Conservation (phyloP, 371 early-diverging fungal genomes). For the Rhizopus delemar region DNA sequence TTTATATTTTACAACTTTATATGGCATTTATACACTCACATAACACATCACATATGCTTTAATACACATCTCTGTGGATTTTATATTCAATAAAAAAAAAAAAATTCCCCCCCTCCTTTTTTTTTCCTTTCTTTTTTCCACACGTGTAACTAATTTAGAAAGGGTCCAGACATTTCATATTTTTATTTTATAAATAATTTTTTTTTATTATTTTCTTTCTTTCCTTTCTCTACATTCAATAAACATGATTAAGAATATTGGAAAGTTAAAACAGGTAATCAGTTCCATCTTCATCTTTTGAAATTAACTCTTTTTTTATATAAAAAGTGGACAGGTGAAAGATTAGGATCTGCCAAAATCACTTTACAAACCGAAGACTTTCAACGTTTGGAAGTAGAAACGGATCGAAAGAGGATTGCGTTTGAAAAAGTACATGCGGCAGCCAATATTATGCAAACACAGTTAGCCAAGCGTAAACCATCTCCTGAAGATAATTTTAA, state of each 20-base stretch:
- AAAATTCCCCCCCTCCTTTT: no score
- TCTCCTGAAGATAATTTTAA: slow-evolving; percentile 61
- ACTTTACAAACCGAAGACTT: slow-evolving; percentile 52
- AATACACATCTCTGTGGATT: no score
- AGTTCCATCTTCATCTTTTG: slow-evolving; percentile 4
- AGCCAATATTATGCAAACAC: slow-evolving; percentile 22
- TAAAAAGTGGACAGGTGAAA: slow-evolving; percentile 55
- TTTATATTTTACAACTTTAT: no score
- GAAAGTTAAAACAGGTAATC: slow-evolving; percentile 68
- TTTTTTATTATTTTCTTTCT: neutral
- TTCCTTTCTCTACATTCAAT: neutral
- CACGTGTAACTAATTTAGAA: neutral
- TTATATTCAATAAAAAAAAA: no score
- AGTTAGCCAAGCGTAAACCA: slow-evolving; percentile 54
- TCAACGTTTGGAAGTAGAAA: slow-evolving; percentile 40
- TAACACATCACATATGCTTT: no score
- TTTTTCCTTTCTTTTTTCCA: neutral
- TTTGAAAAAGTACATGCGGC: slow-evolving; percentile 42
- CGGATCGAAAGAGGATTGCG: slow-evolving; percentile 32
- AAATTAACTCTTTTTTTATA: slow-evolving; percentile 3
- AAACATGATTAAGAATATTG: slow-evolving; percentile 66
- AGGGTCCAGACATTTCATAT: neutral
- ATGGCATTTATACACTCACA: no score
- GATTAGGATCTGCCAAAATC: slow-evolving; percentile 48
- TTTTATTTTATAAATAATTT: neutral